Conservation (phyloP, 805 yeast species). For the Spathaspora arborariae region DNA sequence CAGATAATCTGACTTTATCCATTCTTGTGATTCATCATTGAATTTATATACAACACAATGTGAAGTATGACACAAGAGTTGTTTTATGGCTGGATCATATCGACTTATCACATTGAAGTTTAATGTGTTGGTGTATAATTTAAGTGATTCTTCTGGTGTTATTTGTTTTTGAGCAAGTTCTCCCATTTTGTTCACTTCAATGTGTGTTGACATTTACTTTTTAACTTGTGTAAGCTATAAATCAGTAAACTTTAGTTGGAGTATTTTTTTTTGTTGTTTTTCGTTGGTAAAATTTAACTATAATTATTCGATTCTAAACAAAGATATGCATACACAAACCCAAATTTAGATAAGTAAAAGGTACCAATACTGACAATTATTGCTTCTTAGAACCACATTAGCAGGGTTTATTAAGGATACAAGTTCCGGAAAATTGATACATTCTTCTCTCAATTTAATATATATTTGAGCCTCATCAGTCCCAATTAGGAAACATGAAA, state of each 20-base stretch:
- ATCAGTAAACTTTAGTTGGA: neutral
- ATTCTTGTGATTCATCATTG: slow-evolving; percentile 52
- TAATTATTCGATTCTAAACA: no score
- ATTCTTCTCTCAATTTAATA: no score
- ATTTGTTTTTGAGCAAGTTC: slow-evolving; percentile 27
- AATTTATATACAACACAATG: slow-evolving; percentile 70
- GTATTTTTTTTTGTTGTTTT: neutral
- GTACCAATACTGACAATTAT: no score
- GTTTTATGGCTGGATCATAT: slow-evolving; percentile 70
- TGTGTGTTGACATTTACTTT: neutral
- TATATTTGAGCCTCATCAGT: neutral
- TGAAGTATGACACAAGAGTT: slow-evolving; percentile 63
- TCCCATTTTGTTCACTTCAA: neutral
- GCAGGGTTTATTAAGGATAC: no score
- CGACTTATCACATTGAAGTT: slow-evolving; percentile 75
- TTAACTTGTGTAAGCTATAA: neutral
- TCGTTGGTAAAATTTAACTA: no score
- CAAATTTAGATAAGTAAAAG: no score
- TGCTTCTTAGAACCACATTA: no score
- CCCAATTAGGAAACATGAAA: neutral
- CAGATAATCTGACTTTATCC: slow-evolving; percentile 68
- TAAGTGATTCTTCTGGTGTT: slow-evolving; percentile 45
- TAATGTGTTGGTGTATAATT: slow-evolving; percentile 62
- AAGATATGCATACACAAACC: no score
- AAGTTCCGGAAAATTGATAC: no score